Conservation (phyloP, 148 eudicot genomes). For the Suaeda aralocaspica region DNA sequence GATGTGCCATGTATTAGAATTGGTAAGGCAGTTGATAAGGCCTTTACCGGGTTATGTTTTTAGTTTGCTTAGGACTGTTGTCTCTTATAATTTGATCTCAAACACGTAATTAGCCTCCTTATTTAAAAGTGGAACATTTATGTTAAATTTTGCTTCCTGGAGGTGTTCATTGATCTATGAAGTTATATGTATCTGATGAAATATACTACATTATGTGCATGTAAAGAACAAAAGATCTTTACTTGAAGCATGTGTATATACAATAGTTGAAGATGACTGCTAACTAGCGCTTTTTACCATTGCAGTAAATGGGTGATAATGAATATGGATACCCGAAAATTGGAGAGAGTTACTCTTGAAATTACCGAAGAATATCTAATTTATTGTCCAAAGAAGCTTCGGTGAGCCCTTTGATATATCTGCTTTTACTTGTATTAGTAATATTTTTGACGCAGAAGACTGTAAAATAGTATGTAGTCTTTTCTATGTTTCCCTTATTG, state of each 20-base stretch:
- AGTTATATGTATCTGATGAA: background rate
- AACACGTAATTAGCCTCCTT: background rate
- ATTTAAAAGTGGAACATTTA: background rate
- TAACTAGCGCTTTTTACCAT: constrained; percentile 13
- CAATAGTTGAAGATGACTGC: background rate
- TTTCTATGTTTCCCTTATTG: background rate
- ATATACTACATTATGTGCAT: background rate
- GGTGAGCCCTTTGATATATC: constrained; percentile 36
- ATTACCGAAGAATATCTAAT: constrained; percentile 61
- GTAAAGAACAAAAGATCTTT: background rate
- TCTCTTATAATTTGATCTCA: background rate
- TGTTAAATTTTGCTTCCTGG: background rate
- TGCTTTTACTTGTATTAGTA: background rate
- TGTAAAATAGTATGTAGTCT: background rate
- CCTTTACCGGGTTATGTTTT: background rate
- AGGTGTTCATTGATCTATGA: background rate
- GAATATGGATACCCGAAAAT: constrained; percentile 86
- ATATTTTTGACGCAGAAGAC: background rate
- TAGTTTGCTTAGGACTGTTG: background rate
- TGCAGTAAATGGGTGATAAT: constrained; percentile 98
- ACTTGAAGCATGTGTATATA: background rate
- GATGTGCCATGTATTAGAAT: background rate
- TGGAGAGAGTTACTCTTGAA: constrained; percentile 73
- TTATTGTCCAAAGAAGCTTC: constrained; percentile 58
- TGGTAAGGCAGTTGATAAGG: background rate